phyloP scores from a whole-genome alignment of 2,329 filamentous ascomycete genomes.

The Lachnellula cervina region DNA sequence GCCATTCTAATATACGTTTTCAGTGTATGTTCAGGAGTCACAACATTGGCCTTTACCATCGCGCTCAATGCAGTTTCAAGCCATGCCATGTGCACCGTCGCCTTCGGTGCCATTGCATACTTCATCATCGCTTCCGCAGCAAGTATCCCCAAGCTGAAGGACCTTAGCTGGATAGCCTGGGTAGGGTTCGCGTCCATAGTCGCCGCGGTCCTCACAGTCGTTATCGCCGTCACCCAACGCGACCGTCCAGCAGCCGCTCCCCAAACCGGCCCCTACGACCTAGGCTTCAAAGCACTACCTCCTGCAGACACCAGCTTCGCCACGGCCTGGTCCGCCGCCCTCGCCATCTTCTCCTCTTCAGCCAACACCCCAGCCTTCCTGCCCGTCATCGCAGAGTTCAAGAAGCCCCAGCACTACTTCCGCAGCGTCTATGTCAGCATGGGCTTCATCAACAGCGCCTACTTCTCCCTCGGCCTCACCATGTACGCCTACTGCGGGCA shows the following conservation, averaged over 20 bases:
- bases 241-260: not conserved
- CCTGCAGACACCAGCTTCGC: not conserved
- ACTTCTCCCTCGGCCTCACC: not conserved
- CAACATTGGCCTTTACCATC: not conserved
- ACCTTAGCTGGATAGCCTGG: not conserved
- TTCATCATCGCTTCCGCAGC: not conserved
- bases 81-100: not conserved
- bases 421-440: not conserved
- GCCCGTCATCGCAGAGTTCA: not conserved
- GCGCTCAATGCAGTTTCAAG: not conserved
- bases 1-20: no score
- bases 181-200: not conserved
- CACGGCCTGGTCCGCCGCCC: not conserved
- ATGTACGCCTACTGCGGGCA: not conserved
- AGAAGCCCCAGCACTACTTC: not conserved
- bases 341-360: not conserved
- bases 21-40: not conserved
- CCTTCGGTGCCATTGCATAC: not conserved
- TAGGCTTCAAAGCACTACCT: not conserved
- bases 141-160: not conserved
- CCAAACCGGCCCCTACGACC: not conserved
- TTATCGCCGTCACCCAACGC: not conserved
- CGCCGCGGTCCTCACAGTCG: not conserved
- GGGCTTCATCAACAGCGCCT: not conserved
- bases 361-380: not conserved